A percentile compares a stretch with the other conserved stretches of the same genome.
Evolutionary conservation across 2,329 filamentous ascomycete genomes (phyloP).

Genomic region (Tolypocladium amazonense): DNA sequence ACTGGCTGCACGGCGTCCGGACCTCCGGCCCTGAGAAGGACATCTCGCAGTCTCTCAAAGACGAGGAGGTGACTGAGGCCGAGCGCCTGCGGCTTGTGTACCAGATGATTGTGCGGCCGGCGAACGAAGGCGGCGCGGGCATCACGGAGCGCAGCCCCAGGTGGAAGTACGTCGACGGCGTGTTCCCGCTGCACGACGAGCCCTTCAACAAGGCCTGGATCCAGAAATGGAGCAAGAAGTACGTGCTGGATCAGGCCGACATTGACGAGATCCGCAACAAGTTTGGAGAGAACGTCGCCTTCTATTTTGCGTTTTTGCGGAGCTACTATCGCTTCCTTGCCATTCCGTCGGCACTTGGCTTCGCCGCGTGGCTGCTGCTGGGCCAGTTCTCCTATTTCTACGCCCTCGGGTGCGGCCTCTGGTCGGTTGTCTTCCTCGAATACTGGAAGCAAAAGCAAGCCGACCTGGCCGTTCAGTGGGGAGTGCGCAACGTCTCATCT

Average conservation of each 20-base stretch:
- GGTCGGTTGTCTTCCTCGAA: slow-evolving; percentile 83
- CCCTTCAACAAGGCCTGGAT: slow-evolving; percentile 67
- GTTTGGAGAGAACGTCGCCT: slow-evolving; percentile 77
- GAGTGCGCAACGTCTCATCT: slow-evolving; percentile 70
- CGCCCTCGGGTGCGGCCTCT: slow-evolving; percentile 67
- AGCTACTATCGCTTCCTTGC: slow-evolving; percentile 79
- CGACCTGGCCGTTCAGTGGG: slow-evolving; percentile 81
- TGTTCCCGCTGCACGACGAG: slow-evolving; percentile 74
- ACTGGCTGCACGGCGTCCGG: slow-evolving; percentile 87
- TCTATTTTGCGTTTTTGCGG: slow-evolving; percentile 92
- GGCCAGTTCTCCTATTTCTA: slow-evolving; percentile 78
- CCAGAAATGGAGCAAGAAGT: slow-evolving; percentile 62
- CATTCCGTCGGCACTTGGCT: slow-evolving; percentile 71
- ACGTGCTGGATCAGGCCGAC: slow-evolving; percentile 52
- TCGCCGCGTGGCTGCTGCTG: slow-evolving; percentile 69
- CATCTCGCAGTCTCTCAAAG: slow-evolving; percentile 53
- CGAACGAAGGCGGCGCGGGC: slow-evolving; percentile 67
- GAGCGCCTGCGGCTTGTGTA: slow-evolving; percentile 84
- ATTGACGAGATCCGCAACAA: slow-evolving; percentile 66
- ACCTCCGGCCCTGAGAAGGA: slow-evolving; percentile 66
- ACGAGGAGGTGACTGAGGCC: slow-evolving; percentile 74
- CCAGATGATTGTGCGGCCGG: slow-evolving; percentile 66
- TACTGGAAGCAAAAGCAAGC: slow-evolving; percentile 93
- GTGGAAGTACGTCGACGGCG: slow-evolving; percentile 62
- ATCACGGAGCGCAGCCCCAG: slow-evolving; percentile 58